Conservation (phyloP, 2,329 filamentous ascomycete species). For the Piedraia hortae region DNA sequence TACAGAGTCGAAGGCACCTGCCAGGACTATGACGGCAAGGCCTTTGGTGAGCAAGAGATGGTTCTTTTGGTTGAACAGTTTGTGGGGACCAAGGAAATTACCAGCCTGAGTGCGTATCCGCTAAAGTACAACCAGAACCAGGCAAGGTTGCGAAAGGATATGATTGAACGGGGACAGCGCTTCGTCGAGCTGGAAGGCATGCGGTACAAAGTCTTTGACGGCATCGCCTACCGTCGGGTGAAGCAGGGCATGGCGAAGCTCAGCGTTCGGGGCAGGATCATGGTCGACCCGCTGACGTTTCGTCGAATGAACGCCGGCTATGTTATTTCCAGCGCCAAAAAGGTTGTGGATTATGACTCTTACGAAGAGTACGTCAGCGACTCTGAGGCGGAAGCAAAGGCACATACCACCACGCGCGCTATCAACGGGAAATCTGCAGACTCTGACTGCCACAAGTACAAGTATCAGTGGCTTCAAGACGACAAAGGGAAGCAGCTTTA, state of each 20-base stretch:
- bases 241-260: conserved; percentile 50
- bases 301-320: conserved; percentile 72
- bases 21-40: conserved; percentile 69
- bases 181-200: conserved; percentile 60
- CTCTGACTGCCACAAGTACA: conserved; percentile 14
- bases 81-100: conserved; percentile 60
- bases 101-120: conserved; percentile 48
- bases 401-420: conserved; percentile 18
- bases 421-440: conserved; percentile 19
- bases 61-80: conserved; percentile 44
- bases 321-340: conserved; percentile 42
- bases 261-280: conserved; percentile 63
- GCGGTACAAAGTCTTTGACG: conserved; percentile 58
- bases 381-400: conserved; percentile 16
- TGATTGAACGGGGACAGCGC: conserved; percentile 60
- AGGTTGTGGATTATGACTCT: conserved; percentile 37
- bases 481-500: conserved; percentile 22
- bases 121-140: conserved; percentile 55
- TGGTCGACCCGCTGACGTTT: conserved; percentile 65
- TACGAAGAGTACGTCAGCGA: conserved; percentile 25
- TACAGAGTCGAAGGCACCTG: conserved; percentile 56
- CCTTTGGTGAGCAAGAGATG: conserved; percentile 49
- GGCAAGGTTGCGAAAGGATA: conserved; percentile 30
- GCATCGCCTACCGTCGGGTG: conserved; percentile 63
- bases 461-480: conserved; percentile 19